Evolutionary conservation across 495 filamentous ascomycete genomes (phyloP).

Genomic region (Neurospora pannonica): DNA sequence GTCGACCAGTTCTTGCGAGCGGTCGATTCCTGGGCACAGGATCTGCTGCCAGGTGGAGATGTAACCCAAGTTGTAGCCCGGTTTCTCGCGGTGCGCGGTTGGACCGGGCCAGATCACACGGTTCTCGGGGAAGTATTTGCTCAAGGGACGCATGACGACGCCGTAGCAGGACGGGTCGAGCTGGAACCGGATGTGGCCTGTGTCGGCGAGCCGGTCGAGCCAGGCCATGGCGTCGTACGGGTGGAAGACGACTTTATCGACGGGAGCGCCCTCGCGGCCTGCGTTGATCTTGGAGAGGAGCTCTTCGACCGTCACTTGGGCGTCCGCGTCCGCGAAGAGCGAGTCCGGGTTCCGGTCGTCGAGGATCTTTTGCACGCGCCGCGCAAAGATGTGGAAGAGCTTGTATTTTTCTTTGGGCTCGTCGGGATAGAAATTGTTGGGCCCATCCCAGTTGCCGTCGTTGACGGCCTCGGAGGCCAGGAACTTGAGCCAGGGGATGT

Average conservation of each 20-base stretch:
- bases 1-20: not conserved
- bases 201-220: slow-evolving; percentile 14
- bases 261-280: slow-evolving; percentile 2
- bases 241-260: slow-evolving; percentile 12
- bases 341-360: slow-evolving; percentile 13
- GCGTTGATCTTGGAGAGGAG: slow-evolving; percentile 19
- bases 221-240: slow-evolving; percentile 18
- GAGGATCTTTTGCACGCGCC: slow-evolving; percentile 18
- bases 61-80: not conserved
- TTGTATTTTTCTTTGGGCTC: slow-evolving; percentile 9
- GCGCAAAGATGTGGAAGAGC: slow-evolving; percentile 20
- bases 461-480: slow-evolving; percentile 10
- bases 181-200: slow-evolving; percentile 12
- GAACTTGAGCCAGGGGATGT: slow-evolving; percentile 17
- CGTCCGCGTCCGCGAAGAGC: slow-evolving; percentile 7
- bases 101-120: slow-evolving; percentile 7
- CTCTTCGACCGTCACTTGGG: slow-evolving; percentile 13
- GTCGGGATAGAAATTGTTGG: slow-evolving; percentile 1
- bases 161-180: slow-evolving; percentile 17
- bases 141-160: slow-evolving; percentile 10
- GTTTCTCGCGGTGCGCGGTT: not conserved
- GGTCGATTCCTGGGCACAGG: not conserved
- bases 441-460: slow-evolving; percentile 6
- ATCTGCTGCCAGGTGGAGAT: slow-evolving; percentile 4
- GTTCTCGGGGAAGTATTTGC: slow-evolving; percentile 17